Conservation (phyloP, 352 stramenopile species). For the Phytophthora agathidicida region DNA sequence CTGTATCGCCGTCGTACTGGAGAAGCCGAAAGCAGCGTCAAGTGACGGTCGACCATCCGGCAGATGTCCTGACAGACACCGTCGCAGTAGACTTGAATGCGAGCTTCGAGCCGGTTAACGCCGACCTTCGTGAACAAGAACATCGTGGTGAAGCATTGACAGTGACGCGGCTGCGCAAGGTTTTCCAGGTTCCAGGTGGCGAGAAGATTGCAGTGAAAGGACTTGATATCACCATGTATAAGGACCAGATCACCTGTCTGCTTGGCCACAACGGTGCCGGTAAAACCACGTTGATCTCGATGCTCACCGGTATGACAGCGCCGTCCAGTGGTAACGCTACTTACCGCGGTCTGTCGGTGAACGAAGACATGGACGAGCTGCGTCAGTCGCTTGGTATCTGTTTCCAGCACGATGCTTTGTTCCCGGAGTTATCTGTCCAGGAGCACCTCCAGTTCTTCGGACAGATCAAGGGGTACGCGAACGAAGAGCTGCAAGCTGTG, state of each 20-base stretch:
- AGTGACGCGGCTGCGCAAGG: slow-evolving; percentile 70
- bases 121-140: slow-evolving; percentile 56
- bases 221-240: slow-evolving; percentile 83
- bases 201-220: slow-evolving; percentile 89
- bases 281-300: slow-evolving; percentile 82
- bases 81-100: slow-evolving; percentile 49
- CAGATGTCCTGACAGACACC: slow-evolving; percentile 25
- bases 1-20: slow-evolving; percentile 88
- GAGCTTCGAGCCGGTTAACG: slow-evolving; percentile 48
- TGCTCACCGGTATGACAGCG: slow-evolving; percentile 69
- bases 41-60: too few relatives aligned
- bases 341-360: slow-evolving; percentile 73
- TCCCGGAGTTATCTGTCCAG: slow-evolving; percentile 67
- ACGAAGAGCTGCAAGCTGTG: slow-evolving; percentile 34
- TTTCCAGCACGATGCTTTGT: slow-evolving; percentile 84
- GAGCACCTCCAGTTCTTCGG: slow-evolving; percentile 75
- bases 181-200: slow-evolving; percentile 80
- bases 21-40: too few relatives aligned
- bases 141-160: slow-evolving; percentile 48
- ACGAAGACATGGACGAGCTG: slow-evolving; percentile 71
- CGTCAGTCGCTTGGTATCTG: slow-evolving; percentile 75
- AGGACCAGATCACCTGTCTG: slow-evolving; percentile 74
- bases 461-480: slow-evolving; percentile 52
- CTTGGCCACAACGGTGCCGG: slow-evolving; percentile 82
- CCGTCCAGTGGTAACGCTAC: slow-evolving; percentile 54